Evolutionary conservation across 2,329 filamentous ascomycete species (phyloP).

Genomic region (Xylaria sp.): DNA sequence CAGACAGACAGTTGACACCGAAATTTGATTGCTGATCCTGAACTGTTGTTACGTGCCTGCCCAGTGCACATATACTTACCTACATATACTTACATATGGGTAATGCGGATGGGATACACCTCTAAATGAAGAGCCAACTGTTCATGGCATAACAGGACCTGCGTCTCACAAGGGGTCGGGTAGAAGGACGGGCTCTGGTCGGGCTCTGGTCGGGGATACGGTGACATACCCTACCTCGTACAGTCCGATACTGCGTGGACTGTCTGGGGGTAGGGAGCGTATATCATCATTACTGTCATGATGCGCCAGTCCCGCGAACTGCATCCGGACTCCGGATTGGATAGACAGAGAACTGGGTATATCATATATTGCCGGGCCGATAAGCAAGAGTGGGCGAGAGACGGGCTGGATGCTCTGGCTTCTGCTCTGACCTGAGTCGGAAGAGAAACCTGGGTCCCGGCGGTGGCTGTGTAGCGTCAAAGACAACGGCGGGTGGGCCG

Average conservation of each 20-base stretch:
- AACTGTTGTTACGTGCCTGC: background rate
- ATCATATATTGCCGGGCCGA: background rate
- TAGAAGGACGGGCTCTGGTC: too few species aligned
- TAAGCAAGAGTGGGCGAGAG: background rate
- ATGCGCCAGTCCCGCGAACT: background rate
- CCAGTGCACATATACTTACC: background rate
- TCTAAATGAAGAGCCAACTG: too few species aligned
- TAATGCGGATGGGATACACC: too few species aligned
- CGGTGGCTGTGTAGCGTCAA: constrained; percentile 28
- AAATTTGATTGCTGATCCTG: too few species aligned
- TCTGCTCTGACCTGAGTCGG: too few species aligned
- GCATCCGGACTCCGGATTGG: background rate
- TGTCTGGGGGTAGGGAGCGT: background rate
- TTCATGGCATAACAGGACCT: too few species aligned
- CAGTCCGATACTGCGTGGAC: background rate
- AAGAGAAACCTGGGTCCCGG: constrained; percentile 15
- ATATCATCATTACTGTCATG: constrained; percentile 14
- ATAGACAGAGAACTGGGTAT: background rate
- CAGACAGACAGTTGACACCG: background rate
- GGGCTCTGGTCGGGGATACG: too few species aligned
- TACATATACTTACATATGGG: too few species aligned
- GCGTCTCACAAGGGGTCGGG: too few species aligned
- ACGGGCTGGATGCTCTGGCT: background rate
- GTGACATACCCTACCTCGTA: too few species aligned
- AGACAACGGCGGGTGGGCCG: constrained; percentile 20